Evolutionary conservation across 2,329 filamentous ascomycete species (phyloP).

Genomic region (Trichoderma semiorbis): DNA sequence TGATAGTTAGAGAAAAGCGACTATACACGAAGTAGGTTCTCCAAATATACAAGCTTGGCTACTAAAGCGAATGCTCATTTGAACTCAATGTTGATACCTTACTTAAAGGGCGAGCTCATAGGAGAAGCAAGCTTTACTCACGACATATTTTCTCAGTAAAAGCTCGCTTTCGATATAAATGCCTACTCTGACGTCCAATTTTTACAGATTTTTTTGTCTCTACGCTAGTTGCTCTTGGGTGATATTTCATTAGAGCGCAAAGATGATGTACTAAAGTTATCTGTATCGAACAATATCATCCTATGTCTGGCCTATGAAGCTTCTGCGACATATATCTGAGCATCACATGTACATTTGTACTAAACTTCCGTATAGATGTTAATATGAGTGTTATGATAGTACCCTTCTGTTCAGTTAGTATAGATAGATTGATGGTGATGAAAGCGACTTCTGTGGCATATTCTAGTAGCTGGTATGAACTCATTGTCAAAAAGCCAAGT

Average conservation of each 20-base stretch:
- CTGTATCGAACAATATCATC: neutral
- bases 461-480: rapidly evolving
- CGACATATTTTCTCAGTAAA: neutral
- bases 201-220: neutral
- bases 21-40: neutral
- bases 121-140: neutral
- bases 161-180: neutral
- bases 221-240: neutral
- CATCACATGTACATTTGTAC: too few species aligned
- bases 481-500: neutral
- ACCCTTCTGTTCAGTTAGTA: too few species aligned
- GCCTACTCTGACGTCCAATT: neutral
- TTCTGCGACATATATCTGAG: neutral
- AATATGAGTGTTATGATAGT: too few species aligned
- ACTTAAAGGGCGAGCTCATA: neutral
- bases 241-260: rapidly evolving
- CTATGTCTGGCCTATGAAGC: too few species aligned
- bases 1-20: neutral
- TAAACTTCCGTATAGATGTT: too few species aligned
- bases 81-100: rapidly evolving
- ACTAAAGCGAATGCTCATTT: neutral
- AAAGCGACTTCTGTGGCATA: neutral
- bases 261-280: neutral
- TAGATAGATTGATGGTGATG: too few species aligned
- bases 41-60: neutral